phyloP scores from a whole-genome alignment of 805 yeast species.

The Lipomyces kockii region DNA sequence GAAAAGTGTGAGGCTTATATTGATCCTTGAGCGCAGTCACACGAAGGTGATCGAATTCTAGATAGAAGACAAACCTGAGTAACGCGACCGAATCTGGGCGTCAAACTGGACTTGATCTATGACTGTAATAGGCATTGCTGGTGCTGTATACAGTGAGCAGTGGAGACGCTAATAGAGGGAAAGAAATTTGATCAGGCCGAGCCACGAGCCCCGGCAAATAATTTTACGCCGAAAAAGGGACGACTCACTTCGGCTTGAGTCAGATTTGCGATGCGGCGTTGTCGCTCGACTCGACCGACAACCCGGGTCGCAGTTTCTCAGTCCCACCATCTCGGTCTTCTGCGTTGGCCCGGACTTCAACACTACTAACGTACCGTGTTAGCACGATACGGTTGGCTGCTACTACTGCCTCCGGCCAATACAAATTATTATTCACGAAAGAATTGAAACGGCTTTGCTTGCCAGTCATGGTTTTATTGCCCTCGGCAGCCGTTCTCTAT shows the following conservation, averaged over 20 bases:
- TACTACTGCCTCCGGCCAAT: no score
- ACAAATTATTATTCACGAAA: not conserved
- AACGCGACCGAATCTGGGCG: slow-evolving; percentile 26
- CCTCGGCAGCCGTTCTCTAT: not conserved
- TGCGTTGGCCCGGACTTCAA: not conserved
- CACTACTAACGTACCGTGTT: not conserved
- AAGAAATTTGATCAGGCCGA: not conserved
- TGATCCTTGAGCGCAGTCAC: not conserved
- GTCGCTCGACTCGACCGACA: no score
- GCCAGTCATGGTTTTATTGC: not conserved
- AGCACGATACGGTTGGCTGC: not conserved
- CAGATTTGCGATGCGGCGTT: no score
- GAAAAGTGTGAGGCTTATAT: not conserved
- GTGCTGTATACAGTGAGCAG: not conserved
- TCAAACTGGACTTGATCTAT: slow-evolving; percentile 26
- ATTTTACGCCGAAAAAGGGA: not conserved
- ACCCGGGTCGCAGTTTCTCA: no score
- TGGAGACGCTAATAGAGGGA: not conserved
- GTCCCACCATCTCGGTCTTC: not conserved
- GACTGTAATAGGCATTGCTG: slow-evolving; percentile 5
- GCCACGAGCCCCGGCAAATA: not conserved
- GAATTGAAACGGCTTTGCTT: not conserved
- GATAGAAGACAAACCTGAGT: slow-evolving; percentile 19
- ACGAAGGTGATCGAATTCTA: not conserved
- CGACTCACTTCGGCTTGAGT: no score